Percentiles rank a stretch among this genome's conserved stretches.
These are phyloP conservation scores for Sporisorium exsertum DNA, from an alignment of 1,284 basidiomycete genomes.

Conservation along the genomic window DNA sequence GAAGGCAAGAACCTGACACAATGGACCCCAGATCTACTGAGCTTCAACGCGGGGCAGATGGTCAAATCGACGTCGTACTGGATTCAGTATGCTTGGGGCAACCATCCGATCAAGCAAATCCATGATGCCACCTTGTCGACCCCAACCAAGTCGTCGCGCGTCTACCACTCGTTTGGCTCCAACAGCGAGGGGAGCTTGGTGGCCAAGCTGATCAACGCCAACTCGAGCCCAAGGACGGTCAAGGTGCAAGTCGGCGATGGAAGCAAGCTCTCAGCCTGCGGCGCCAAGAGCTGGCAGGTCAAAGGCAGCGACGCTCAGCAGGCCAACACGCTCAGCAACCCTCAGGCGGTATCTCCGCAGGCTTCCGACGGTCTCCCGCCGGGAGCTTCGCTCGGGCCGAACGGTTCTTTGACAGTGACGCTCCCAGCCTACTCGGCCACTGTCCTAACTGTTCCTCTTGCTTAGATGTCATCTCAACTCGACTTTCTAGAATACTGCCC, in stretches of 20 bases:
- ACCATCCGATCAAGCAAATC: constrained; percentile 44
- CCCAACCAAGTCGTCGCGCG: constrained; percentile 21
- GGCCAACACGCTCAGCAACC: constrained; percentile 39
- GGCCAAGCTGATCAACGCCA: constrained; percentile 50
- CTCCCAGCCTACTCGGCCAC: constrained; percentile 30
- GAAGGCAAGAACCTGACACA: constrained; percentile 69
- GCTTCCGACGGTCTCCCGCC: constrained; percentile 14
- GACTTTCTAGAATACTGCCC: too few species aligned
- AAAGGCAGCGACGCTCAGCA: constrained; percentile 27
- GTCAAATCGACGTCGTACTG: constrained; percentile 76
- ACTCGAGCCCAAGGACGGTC: constrained; percentile 7
- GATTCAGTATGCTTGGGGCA: constrained; percentile 73
- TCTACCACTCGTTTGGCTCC: constrained; percentile 44
- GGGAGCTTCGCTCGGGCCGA: constrained; percentile 6
- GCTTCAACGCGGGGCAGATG: constrained; percentile 71
- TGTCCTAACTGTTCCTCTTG: constrained; percentile 17
- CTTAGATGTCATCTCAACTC: constrained; percentile 1
- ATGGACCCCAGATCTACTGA: constrained; percentile 77
- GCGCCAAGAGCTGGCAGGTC: constrained; percentile 39
- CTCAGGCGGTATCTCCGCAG: constrained; percentile 21
- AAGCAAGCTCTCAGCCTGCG: constrained; percentile 14
- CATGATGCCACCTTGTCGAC: constrained; percentile 28
- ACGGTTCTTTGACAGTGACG: constrained; percentile 21
- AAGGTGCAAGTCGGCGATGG: constrained; percentile 24
- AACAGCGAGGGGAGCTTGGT: constrained; percentile 24